These are phyloP conservation scores for Hypoxylon crocopeplum DNA, from an alignment of 495 filamentous ascomycete genomes.

Conservation along the genomic window DNA sequence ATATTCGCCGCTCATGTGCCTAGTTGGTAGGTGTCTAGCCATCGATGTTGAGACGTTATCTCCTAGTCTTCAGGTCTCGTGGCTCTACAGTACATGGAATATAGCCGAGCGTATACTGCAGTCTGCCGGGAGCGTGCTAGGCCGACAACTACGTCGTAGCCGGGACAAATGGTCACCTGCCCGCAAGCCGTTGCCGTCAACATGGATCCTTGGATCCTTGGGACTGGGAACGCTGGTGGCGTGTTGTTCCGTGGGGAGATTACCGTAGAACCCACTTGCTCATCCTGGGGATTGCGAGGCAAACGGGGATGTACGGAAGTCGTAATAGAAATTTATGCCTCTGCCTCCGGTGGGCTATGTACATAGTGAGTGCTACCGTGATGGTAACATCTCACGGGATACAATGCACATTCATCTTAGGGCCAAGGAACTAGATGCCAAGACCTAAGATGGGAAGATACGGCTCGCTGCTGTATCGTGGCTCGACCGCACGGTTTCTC, in stretches of 20 bases:
- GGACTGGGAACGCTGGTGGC: constrained; percentile 22
- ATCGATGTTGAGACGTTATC: not conserved
- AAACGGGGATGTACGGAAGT: not conserved
- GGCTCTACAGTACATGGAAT: not conserved
- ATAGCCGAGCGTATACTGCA: not conserved
- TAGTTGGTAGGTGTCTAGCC: constrained; percentile 2
- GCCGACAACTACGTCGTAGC: constrained; percentile 5
- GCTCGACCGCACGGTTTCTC: constrained; percentile 6
- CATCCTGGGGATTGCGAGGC: not conserved
- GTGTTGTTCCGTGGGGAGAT: constrained; percentile 24
- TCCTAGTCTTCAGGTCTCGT: constrained; percentile 9
- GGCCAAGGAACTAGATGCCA: constrained; percentile 4
- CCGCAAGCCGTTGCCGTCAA: constrained; percentile 7
- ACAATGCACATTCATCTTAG: not conserved
- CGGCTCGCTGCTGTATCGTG: constrained; percentile 34
- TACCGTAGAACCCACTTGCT: constrained; percentile 3
- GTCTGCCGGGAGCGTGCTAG: not conserved
- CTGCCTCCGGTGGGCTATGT: constrained; percentile 2
- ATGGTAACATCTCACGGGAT: constrained; percentile 7
- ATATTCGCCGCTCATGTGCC: not conserved
- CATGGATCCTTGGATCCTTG: constrained; percentile 14
- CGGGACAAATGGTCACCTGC: constrained; percentile 1
- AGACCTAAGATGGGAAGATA: too few species aligned
- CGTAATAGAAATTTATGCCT: constrained; percentile 1
- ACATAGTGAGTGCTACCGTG: not conserved